phyloP scores from a whole-genome alignment of 176 grass and related monocot genomes.

The Zizania latifolia region DNA sequence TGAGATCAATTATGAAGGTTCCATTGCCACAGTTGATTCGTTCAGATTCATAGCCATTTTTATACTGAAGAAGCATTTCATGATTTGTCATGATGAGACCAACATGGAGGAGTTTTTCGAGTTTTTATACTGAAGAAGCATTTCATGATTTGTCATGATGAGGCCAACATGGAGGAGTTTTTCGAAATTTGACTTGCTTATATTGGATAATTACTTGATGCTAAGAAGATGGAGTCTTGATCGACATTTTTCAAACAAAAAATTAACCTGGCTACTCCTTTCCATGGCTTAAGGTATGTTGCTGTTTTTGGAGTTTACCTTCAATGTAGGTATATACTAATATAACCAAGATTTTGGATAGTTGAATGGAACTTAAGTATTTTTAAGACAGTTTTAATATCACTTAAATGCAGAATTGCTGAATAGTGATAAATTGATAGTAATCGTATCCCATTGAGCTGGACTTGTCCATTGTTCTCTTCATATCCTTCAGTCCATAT shows the following conservation, averaged over 20 bases:
- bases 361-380: background rate
- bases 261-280: slow-evolving; percentile 9
- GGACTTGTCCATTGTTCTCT: background rate
- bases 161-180: background rate
- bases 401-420: background rate
- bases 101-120: slow-evolving; percentile 2
- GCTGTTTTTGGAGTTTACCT: background rate
- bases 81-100: slow-evolving; percentile 6
- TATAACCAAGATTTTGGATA: background rate
- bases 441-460: background rate
- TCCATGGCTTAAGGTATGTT: slow-evolving; percentile 35
- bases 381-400: background rate
- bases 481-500: background rate
- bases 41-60: slow-evolving; percentile 30
- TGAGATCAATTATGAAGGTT: slow-evolving; percentile 59
- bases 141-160: slow-evolving; percentile 3
- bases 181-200: slow-evolving; percentile 12
- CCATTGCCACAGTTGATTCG: slow-evolving; percentile 29
- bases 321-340: background rate
- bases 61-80: background rate
- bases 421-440: background rate
- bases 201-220: slow-evolving; percentile 9
- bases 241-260: slow-evolving; percentile 3
- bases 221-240: background rate
- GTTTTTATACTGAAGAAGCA: background rate